phyloP scores from a whole-genome alignment of 352 stramenopile species.

The Globisporangium carolinianum region DNA sequence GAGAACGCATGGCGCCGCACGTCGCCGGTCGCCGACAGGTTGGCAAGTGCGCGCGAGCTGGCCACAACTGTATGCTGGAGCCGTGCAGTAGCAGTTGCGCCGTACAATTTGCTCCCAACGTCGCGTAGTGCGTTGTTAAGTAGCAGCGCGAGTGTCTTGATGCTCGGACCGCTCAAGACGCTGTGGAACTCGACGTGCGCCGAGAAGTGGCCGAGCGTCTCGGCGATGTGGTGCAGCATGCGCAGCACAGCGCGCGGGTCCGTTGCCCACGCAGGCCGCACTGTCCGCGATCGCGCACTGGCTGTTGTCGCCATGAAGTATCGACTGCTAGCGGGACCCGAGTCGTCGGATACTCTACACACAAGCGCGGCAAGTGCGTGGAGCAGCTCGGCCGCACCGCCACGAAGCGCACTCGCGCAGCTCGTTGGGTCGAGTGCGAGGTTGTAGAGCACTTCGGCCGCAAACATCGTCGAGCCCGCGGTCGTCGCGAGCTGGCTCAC shows the following conservation, averaged over 20 bases:
- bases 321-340: constrained; percentile 7
- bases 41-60: constrained; percentile 52
- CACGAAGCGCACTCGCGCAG: constrained; percentile 41
- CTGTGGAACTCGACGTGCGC: constrained; percentile 54
- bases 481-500: constrained; percentile 37
- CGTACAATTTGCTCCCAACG: constrained; percentile 31
- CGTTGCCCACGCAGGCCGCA: constrained; percentile 6
- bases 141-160: constrained; percentile 51
- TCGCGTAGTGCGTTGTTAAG: constrained; percentile 36
- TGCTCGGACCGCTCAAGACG: constrained; percentile 31
- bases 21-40: constrained; percentile 67
- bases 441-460: constrained; percentile 63
- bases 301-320: constrained; percentile 6
- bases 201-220: constrained; percentile 65
- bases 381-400: constrained; percentile 54
- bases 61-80: constrained; percentile 35
- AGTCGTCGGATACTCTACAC: constrained; percentile 36
- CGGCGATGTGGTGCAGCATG: constrained; percentile 40
- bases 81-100: constrained; percentile 26
- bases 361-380: constrained; percentile 35
- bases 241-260: constrained; percentile 14
- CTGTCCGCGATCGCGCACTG: background rate
- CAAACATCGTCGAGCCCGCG: constrained; percentile 39
- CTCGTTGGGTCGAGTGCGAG: constrained; percentile 55
- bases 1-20: constrained; percentile 39